These are phyloP conservation scores for Beauveria medogensis DNA, from an alignment of 2,329 filamentous ascomycete genomes.

Conservation along the genomic window DNA sequence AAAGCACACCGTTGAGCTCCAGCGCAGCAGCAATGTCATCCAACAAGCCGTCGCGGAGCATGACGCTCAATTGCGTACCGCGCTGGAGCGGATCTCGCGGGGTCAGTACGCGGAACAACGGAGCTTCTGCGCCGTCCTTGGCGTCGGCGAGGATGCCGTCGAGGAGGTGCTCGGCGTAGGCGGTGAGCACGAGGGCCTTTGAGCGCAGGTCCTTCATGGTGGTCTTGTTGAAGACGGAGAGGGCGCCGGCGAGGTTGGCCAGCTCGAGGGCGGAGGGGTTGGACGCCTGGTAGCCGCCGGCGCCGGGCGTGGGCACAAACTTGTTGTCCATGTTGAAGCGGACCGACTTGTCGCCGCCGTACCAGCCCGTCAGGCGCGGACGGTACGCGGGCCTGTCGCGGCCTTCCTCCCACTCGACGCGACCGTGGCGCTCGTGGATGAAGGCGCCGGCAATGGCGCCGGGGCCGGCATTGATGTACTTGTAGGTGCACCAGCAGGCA, in stretches of 20 bases:
- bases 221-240: slow-evolving; percentile 67
- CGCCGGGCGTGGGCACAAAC: slow-evolving; percentile 70
- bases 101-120: slow-evolving; percentile 61
- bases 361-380: slow-evolving; percentile 74
- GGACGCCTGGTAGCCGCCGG: slow-evolving; percentile 74
- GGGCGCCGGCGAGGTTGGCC: slow-evolving; percentile 62
- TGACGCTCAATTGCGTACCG: slow-evolving; percentile 71
- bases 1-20: slow-evolving; percentile 61
- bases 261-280: slow-evolving; percentile 76
- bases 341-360: slow-evolving; percentile 68
- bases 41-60: slow-evolving; percentile 59
- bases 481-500: slow-evolving; percentile 89
- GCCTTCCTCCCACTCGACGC: slow-evolving; percentile 35
- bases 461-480: slow-evolving; percentile 83
- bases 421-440: slow-evolving; percentile 67
- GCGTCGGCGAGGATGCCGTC: slow-evolving; percentile 31
- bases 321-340: slow-evolving; percentile 78
- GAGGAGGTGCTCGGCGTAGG: slow-evolving; percentile 66
- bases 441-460: slow-evolving; percentile 75
- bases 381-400: slow-evolving; percentile 40
- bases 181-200: slow-evolving; percentile 66
- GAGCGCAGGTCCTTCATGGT: slow-evolving; percentile 59
- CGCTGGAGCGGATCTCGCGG: slow-evolving; percentile 59
- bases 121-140: slow-evolving; percentile 17
- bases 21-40: slow-evolving; percentile 58